These are phyloP conservation scores for Nissolia schottii DNA, from an alignment of 306 rosid genomes.

Conservation along the genomic window DNA sequence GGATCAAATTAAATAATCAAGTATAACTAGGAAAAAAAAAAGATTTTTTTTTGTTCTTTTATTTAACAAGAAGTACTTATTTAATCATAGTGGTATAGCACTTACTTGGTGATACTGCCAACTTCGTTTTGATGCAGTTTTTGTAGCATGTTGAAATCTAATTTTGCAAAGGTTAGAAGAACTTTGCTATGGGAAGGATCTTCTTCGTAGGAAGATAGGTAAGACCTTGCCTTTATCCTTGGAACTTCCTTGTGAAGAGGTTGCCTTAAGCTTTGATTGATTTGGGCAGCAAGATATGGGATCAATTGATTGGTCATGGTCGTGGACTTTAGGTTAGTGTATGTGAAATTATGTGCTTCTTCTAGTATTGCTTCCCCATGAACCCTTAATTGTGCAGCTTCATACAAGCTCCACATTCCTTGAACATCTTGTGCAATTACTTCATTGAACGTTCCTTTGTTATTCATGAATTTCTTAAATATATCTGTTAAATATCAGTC, in stretches of 20 bases:
- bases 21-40: no score
- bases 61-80: background rate
- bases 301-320: background rate
- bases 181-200: no score
- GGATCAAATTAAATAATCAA: no score
- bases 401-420: slow-evolving; percentile 22
- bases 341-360: slow-evolving; percentile 5
- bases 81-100: no score
- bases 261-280: background rate
- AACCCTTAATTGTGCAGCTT: slow-evolving; percentile 11
- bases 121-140: slow-evolving; percentile 33
- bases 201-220: no score
- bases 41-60: no score
- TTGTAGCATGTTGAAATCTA: slow-evolving; percentile 37
- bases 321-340: background rate
- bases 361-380: slow-evolving; percentile 2
- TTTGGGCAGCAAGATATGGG: background rate
- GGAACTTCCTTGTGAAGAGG: background rate
- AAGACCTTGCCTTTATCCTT: background rate
- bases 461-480: slow-evolving; percentile 10
- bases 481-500: background rate
- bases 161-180: slow-evolving; percentile 25
- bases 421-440: background rate
- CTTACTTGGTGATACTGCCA: background rate
- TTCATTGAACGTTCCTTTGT: background rate